A percentile compares a stretch with the other conserved stretches of the same genome.
phyloP scores from a whole-genome alignment of 345 rosid species.

The Gossypium bickii region DNA sequence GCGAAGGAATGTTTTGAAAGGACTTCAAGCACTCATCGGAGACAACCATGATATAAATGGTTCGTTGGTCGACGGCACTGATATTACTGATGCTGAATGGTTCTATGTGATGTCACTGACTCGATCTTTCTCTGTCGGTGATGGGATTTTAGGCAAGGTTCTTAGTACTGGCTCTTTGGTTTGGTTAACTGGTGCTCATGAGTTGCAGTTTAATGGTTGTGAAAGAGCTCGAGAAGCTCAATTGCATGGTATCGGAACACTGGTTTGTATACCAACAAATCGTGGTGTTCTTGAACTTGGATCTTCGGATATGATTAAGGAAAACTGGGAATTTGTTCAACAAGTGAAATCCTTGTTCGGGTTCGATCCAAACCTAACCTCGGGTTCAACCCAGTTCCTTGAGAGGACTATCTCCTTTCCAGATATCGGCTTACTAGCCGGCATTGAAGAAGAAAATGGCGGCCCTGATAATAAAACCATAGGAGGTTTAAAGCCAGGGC shows the following conservation, averaged over 20 bases:
- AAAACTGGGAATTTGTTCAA: constrained; percentile 47
- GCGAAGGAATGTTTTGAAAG: constrained; percentile 28
- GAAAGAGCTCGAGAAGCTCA: constrained; percentile 58
- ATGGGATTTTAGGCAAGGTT: constrained; percentile 45
- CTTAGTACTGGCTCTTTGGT: constrained; percentile 46
- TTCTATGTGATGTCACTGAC: constrained; percentile 58
- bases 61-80: constrained; percentile 32
- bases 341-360: constrained; percentile 51
- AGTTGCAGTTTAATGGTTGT: constrained; percentile 46
- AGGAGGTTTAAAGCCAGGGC: background rate
- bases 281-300: constrained; percentile 67
- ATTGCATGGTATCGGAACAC: constrained; percentile 52
- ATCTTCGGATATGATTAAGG: constrained; percentile 37
- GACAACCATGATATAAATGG: constrained; percentile 24
- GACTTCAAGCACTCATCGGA: constrained; percentile 30
- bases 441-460: constrained; percentile 36
- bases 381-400: constrained; percentile 22
- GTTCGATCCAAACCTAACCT: constrained; percentile 27
- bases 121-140: constrained; percentile 44
- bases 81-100: constrained; percentile 50
- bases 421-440: constrained; percentile 50
- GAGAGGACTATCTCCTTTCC: constrained; percentile 47
- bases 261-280: constrained; percentile 53
- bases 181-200: constrained; percentile 51
- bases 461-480: constrained; percentile 9